phyloP scores from a whole-genome alignment of 164 flowering plant genomes.

The Warburgia ugandensis region DNA sequence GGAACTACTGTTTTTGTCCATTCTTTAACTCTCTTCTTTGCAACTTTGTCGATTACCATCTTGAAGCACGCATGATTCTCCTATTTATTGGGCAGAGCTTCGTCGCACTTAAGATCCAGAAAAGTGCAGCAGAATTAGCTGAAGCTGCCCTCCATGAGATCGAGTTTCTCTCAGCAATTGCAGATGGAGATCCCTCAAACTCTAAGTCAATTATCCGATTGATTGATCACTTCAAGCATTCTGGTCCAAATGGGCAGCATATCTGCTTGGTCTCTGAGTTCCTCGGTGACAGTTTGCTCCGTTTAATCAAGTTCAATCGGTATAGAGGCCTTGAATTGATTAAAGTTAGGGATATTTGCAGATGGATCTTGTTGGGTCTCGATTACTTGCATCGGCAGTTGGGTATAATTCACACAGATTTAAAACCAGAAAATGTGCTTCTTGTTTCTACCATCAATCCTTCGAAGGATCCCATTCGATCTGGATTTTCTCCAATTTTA shows the following conservation, averaged over 20 bases:
- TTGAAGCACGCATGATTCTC: neutral
- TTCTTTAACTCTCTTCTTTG: too few species aligned
- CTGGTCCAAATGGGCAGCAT: conserved; percentile 96
- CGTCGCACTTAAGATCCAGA: conserved; percentile 91
- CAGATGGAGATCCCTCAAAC: conserved; percentile 62
- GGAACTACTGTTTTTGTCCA: too few species aligned
- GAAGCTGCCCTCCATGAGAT: conserved; percentile 91
- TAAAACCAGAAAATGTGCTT: conserved; percentile 91
- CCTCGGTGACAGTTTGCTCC: conserved; percentile 87
- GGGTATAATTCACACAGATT: conserved; percentile 75
- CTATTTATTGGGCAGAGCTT: conserved; percentile 37
- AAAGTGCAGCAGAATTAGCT: conserved; percentile 84
- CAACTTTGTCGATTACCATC: neutral
- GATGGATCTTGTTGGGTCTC: conserved; percentile 62
- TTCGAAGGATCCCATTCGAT: conserved; percentile 70
- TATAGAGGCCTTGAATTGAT: conserved; percentile 61
- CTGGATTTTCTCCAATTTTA: conserved; percentile 58
- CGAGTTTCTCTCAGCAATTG: conserved; percentile 61
- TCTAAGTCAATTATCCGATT: conserved; percentile 52
- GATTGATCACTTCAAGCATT: conserved; percentile 82
- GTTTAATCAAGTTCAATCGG: conserved; percentile 56
- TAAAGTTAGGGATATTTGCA: conserved; percentile 79
- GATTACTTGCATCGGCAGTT: conserved; percentile 88
- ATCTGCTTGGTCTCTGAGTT: conserved; percentile 85
- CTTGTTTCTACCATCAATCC: conserved; percentile 79